These are phyloP conservation scores for Mortierella sp. DNA, from an alignment of 371 early-diverging fungal species.

Conservation along the genomic window DNA sequence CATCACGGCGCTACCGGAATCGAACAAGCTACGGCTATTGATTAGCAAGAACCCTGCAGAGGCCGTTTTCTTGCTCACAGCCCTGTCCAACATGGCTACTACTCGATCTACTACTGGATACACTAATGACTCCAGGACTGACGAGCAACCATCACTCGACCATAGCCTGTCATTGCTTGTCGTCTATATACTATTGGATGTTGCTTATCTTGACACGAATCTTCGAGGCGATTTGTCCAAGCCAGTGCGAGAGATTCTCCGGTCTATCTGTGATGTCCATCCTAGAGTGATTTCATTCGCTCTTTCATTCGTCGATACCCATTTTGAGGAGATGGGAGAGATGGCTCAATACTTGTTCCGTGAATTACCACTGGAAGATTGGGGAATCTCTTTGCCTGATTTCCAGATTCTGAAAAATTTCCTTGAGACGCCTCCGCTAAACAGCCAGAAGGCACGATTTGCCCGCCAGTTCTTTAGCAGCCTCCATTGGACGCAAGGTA, in stretches of 20 bases:
- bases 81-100: slow-evolving; percentile 26
- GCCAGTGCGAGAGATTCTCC: slow-evolving; percentile 60
- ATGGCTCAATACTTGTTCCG: slow-evolving; percentile 67
- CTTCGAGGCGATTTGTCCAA: slow-evolving; percentile 60
- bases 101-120: slow-evolving; percentile 19
- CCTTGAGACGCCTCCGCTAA: slow-evolving; percentile 40
- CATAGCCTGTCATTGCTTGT: slow-evolving; percentile 47
- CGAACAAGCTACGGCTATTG: slow-evolving; percentile 43
- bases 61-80: slow-evolving; percentile 43
- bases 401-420: slow-evolving; percentile 55
- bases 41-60: slow-evolving; percentile 28
- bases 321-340: slow-evolving; percentile 59
- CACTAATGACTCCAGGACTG: not conserved
- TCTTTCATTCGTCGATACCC: slow-evolving; percentile 57
- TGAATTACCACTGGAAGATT: slow-evolving; percentile 57
- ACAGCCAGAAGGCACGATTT: slow-evolving; percentile 49
- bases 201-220: slow-evolving; percentile 58
- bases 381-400: slow-evolving; percentile 57
- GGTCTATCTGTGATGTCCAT: slow-evolving; percentile 54
- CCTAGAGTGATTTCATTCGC: slow-evolving; percentile 57
- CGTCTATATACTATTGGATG: slow-evolving; percentile 56
- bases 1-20: slow-evolving; percentile 29
- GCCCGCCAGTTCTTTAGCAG: slow-evolving; percentile 58
- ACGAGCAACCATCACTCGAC: slow-evolving; percentile 3
- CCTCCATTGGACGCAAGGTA: slow-evolving; percentile 51